Evolutionary conservation across 1,139 yeast species (phyloP).

Genomic region (Ashbya aceris): DNA sequence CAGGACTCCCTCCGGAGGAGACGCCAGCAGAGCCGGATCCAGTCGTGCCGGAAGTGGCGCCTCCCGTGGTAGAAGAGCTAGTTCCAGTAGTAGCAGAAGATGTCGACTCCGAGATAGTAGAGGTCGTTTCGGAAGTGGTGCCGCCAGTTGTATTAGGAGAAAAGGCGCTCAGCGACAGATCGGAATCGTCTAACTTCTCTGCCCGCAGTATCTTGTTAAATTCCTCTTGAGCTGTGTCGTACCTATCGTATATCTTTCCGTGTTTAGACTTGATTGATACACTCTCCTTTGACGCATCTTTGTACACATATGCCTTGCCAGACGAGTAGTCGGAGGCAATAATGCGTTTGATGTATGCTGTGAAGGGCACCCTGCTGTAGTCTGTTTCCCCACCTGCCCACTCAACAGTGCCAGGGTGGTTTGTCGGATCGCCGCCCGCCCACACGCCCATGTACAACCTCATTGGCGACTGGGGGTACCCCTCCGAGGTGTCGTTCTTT

Average conservation of each 20-base stretch:
- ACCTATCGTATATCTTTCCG: constrained; percentile 60
- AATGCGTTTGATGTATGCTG: constrained; percentile 55
- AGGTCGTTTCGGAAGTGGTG: too few species aligned
- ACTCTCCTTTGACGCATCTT: constrained; percentile 60
- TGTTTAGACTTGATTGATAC: constrained; percentile 53
- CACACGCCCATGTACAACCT: constrained; percentile 57
- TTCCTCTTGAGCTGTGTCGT: constrained; percentile 40
- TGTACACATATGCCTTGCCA: constrained; percentile 58
- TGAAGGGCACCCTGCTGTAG: constrained; percentile 54
- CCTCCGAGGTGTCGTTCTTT: constrained; percentile 42
- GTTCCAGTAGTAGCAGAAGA: too few species aligned
- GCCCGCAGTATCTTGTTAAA: constrained; percentile 28
- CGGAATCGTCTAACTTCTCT: neutral
- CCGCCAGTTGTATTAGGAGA: too few species aligned
- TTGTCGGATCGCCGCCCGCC: constrained; percentile 75
- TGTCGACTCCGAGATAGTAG: too few species aligned
- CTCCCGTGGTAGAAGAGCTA: too few species aligned
- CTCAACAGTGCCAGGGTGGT: constrained; percentile 59
- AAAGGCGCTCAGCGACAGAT: neutral
- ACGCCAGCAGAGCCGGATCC: too few species aligned
- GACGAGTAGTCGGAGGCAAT: constrained; percentile 71
- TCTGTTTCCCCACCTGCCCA: constrained; percentile 85
- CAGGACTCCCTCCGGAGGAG: too few species aligned
- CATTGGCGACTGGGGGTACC: constrained; percentile 79
- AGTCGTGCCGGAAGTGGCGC: too few species aligned